Conservation (phyloP, 2,329 filamentous ascomycete genomes). For the Capronia americana region DNA sequence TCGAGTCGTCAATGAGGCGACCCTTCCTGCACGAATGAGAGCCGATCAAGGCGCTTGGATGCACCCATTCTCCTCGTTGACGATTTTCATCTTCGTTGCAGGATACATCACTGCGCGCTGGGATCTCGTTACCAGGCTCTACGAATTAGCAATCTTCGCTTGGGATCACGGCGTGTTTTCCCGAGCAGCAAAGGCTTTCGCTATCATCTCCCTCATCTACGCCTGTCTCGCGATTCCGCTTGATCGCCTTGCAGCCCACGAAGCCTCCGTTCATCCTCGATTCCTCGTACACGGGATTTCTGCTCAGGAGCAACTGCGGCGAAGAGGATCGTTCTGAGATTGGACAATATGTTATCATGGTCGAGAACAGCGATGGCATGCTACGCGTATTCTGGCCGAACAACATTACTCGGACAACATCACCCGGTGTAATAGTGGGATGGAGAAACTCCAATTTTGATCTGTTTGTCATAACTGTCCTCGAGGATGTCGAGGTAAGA, state of each 20-base stretch:
- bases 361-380: conserved; percentile 73
- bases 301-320: conserved; percentile 90
- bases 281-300: conserved; percentile 81
- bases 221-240: conserved; percentile 83
- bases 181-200: conserved; percentile 84
- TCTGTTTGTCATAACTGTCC: conserved; percentile 84
- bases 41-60: conserved; percentile 56
- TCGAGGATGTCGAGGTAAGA: conserved; percentile 88
- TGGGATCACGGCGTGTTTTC: conserved; percentile 98
- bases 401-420: conserved; percentile 74
- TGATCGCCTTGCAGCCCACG: conserved; percentile 78
- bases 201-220: conserved; percentile 82
- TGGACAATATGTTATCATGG: conserved; percentile 65
- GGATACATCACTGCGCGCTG: conserved; percentile 99
- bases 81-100: conserved; percentile 97
- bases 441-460: conserved; percentile 94
- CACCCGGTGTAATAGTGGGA: conserved; percentile 86
- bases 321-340: conserved; percentile 87
- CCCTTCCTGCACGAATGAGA: conserved; percentile 2
- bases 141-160: conserved; percentile 96
- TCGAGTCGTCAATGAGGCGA: conserved; percentile 2
- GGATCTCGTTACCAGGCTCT: conserved; percentile 95
- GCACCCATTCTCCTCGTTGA: conserved; percentile 97
- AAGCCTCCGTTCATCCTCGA: conserved; percentile 78
- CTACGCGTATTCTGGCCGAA: conserved; percentile 99